These are phyloP conservation scores for Tricholoma sp. DNA, from an alignment of 768 basidiomycete species.

Conservation along the genomic window DNA sequence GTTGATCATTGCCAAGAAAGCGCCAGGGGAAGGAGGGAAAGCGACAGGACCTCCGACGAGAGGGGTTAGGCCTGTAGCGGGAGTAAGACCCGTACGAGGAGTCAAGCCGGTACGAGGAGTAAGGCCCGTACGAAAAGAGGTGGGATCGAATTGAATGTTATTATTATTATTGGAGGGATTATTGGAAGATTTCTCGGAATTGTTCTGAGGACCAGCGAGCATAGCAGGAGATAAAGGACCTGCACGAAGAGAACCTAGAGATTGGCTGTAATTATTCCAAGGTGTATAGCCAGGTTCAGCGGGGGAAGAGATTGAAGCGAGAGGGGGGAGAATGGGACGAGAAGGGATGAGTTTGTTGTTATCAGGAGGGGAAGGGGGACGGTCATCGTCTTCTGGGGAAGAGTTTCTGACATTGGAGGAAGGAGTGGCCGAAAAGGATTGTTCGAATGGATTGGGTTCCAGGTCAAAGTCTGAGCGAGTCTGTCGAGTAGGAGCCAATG, in stretches of 20 bases:
- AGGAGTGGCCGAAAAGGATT: conserved; percentile 69
- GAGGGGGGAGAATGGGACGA: conserved; percentile 75
- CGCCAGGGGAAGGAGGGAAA: conserved; percentile 85
- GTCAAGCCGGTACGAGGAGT: conserved; percentile 86
- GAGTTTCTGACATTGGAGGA: conserved; percentile 47
- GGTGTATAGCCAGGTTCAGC: conserved; percentile 63
- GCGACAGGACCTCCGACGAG: conserved; percentile 68
- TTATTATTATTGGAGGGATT: too few relatives aligned
- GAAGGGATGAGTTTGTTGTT: conserved; percentile 31
- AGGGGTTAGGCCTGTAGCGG: conserved; percentile 71
- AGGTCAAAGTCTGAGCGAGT: conserved; percentile 65
- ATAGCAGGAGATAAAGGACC: conserved; percentile 96
- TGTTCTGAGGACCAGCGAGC: conserved; percentile 79
- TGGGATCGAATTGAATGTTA: conserved; percentile 59
- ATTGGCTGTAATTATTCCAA: conserved; percentile 51
- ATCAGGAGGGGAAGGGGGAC: conserved; percentile 18
- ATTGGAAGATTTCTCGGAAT: conserved; percentile 26
- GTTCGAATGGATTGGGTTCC: conserved; percentile 93
- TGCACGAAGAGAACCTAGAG: conserved; percentile 77
- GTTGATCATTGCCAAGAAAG: conserved; percentile 90
- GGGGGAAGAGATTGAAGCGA: conserved; percentile 73
- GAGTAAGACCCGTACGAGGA: conserved; percentile 78
- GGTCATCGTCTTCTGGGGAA: conserved; percentile 22
- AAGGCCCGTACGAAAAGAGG: conserved; percentile 78
- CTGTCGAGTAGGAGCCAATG: conserved; percentile 30